These are phyloP conservation scores for Phytophthora hibernalis DNA, from an alignment of 352 stramenopile species.

Conservation along the genomic window DNA sequence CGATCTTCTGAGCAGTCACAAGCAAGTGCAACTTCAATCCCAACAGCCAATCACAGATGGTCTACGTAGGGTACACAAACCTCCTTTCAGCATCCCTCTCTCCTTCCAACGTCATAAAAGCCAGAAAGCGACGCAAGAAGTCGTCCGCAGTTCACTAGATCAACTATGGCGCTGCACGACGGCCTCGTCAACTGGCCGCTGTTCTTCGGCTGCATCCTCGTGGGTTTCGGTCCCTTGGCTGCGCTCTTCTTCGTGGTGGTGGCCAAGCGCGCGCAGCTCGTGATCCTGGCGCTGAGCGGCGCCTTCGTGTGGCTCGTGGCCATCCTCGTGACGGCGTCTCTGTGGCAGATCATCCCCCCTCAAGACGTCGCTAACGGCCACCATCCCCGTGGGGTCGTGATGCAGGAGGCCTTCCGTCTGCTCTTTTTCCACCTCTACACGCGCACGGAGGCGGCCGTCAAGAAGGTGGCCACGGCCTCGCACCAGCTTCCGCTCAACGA, in stretches of 20 bases:
- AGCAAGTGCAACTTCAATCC: too few relatives aligned
- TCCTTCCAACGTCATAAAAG: neutral
- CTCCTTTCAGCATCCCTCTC: neutral
- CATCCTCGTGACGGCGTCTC: constrained; percentile 76
- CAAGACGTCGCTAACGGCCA: constrained; percentile 77
- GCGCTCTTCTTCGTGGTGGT: constrained; percentile 85
- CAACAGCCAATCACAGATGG: too few relatives aligned
- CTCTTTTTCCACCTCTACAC: constrained; percentile 85
- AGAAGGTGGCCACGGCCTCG: constrained; percentile 76
- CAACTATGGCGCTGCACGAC: constrained; percentile 72
- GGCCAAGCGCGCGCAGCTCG: constrained; percentile 81
- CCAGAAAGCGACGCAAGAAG: neutral
- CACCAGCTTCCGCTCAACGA: constrained; percentile 88
- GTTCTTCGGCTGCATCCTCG: constrained; percentile 84
- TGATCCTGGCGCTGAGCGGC: constrained; percentile 82
- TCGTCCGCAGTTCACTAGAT: neutral
- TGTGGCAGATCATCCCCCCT: constrained; percentile 84
- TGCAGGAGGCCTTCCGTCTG: constrained; percentile 76
- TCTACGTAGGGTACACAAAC: neutral
- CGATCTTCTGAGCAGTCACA: too few relatives aligned
- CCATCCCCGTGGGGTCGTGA: constrained; percentile 72
- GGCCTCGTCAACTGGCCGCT: constrained; percentile 85
- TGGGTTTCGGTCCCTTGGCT: constrained; percentile 75
- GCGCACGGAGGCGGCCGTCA: constrained; percentile 73
- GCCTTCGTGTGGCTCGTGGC: constrained; percentile 87